Base-by-base conservation (phyloP, 495 filamentous ascomycete genomes). In the Pseudotulostoma volvatum region DNA sequence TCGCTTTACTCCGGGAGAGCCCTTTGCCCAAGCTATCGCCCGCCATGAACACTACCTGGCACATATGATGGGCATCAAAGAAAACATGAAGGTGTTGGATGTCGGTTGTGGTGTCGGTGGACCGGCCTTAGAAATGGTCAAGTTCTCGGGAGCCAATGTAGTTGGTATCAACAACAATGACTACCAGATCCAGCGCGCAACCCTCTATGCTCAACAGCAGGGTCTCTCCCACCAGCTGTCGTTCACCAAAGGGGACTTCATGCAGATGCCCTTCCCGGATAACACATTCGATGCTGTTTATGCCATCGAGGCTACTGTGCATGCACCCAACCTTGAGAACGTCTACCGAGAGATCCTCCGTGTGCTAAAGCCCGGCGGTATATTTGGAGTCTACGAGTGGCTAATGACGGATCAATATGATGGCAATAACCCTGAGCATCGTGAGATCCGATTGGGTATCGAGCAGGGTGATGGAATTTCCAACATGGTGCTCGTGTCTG, bases 321-420 rank as follows among this genome's bases (percentile, higher is more conserved):
- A 97, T 60, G 90, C 90, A 2, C 90, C 92, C 36, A 81, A 77
- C 47, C 74, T 97, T n/a, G 84, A 81, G 43, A 92, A 85, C 42
- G 85, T 97, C 37, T 97, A 97, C 63, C 73, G 69, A 56, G 77
- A 97, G 57, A 96, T 96, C 54, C 82, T 78, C 73, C 82, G 85
- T 20, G 90, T 96, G 31, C 67, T 97, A 36, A 97, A 96, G 72
- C 90, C 90, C 34, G 90, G 92, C 37, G 90, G 90, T 52, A 70
- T 82, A 39, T 97, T 97, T 50, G 90, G 90, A 52, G 90, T 96
- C 28, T 96, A 96, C 68, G 90, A 97, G 60, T 97, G 92, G 92
- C 69, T 97, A 45, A 97, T 97, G 90, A 95, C 88, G 30, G 88
- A 95, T 49, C 64, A 77, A 2, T 97, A 95, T 65, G 81, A 97